Evolutionary conservation across 2,329 filamentous ascomycete genomes (phyloP).

Genomic region (Ilyonectria mors-panacis): DNA sequence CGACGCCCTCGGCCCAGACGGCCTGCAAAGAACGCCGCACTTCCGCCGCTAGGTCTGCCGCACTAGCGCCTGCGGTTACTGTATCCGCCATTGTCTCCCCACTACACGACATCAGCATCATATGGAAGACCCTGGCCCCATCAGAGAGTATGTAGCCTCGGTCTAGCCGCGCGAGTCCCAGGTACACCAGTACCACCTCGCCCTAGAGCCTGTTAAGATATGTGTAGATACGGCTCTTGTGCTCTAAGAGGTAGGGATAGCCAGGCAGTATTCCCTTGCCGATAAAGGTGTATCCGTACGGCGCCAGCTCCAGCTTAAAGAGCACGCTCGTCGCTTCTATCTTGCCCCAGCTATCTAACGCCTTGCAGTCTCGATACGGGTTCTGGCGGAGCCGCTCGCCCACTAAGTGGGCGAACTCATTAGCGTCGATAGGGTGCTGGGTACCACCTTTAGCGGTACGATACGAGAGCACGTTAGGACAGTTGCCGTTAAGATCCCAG

Average conservation of each 20-base stretch:
- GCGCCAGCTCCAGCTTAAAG: constrained; percentile 39
- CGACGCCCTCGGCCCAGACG: too few relatives aligned
- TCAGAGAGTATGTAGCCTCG: constrained; percentile 35
- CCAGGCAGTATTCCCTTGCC: constrained; percentile 39
- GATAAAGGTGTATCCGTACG: constrained; percentile 42
- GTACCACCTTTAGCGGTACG: constrained; percentile 16
- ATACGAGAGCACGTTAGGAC: constrained; percentile 41
- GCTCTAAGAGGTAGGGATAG: constrained; percentile 16
- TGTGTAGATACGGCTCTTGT: constrained; percentile 38
- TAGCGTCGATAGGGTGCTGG: constrained; percentile 33
- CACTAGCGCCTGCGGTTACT: too few relatives aligned
- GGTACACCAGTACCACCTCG: too few relatives aligned
- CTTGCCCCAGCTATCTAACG: constrained; percentile 27
- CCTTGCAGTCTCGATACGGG: constrained; percentile 32
- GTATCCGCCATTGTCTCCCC: constrained; percentile 28
- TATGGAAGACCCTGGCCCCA: constrained; percentile 31
- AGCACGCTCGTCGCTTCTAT: constrained; percentile 30
- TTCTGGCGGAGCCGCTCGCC: constrained; percentile 21
- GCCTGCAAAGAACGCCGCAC: too few relatives aligned
- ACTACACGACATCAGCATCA: constrained; percentile 47
- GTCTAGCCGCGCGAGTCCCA: constrained; percentile 31
- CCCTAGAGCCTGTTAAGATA: constrained; percentile 35
- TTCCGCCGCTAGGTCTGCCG: too few relatives aligned
- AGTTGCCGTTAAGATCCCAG: constrained; percentile 35
- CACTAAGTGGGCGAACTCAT: constrained; percentile 27